Evolutionary conservation across 768 basidiomycete genomes (phyloP).

Genomic region (Mycena filopes): DNA sequence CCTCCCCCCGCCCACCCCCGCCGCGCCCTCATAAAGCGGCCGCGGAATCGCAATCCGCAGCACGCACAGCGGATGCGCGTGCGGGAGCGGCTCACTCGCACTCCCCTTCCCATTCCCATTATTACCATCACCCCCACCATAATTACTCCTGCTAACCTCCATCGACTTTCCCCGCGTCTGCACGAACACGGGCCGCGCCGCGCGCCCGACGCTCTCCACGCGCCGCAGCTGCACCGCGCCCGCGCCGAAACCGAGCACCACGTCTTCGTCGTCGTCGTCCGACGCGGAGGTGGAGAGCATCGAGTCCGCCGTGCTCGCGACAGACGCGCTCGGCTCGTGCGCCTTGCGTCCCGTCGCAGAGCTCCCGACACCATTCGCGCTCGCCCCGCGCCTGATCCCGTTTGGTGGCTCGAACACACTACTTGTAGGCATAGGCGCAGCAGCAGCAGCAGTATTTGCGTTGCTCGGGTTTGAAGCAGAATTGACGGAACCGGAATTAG

Average conservation of each 20-base stretch:
- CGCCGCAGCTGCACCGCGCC: conserved; percentile 14
- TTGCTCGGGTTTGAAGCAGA: too few relatives aligned
- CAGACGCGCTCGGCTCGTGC: too few relatives aligned
- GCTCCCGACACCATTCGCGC: neutral
- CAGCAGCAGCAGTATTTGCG: too few relatives aligned
- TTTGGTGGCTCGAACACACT: too few relatives aligned
- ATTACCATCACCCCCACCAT: too few relatives aligned
- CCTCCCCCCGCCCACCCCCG: conserved; percentile 25
- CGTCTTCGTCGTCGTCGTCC: neutral
- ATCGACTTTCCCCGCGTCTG: too few relatives aligned
- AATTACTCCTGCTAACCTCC: too few relatives aligned
- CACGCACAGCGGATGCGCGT: conserved; percentile 28
- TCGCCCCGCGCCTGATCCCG: neutral
- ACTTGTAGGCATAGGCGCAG: too few relatives aligned
- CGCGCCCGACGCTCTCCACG: conserved; percentile 8
- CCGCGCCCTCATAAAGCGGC: conserved; percentile 30
- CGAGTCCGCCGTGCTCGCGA: too few relatives aligned
- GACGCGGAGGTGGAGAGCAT: too few relatives aligned
- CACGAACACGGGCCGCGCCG: conserved; percentile 22
- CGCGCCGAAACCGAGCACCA: neutral
- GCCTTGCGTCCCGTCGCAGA: too few relatives aligned
- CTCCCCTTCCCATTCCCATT: neutral
- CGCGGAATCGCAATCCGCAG: conserved; percentile 26
- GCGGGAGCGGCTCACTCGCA: conserved; percentile 1
- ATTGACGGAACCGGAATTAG: too few relatives aligned